These are phyloP conservation scores for Mortierella sp. DNA, from an alignment of 371 early-diverging fungal species.

Conservation along the genomic window DNA sequence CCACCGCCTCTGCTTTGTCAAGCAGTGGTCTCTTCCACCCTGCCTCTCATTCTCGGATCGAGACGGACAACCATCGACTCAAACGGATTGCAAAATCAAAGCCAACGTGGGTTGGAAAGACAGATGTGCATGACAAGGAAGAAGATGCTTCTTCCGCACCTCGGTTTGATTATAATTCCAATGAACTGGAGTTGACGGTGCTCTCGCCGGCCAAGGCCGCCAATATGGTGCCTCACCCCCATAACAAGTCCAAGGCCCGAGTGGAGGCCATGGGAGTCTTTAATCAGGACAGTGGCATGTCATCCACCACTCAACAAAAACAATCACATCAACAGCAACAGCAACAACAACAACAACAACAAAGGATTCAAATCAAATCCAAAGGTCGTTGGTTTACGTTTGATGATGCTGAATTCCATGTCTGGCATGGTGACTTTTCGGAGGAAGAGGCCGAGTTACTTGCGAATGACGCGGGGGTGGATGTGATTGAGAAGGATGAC, in stretches of 20 bases:
- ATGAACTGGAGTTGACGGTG: conserved; percentile 35
- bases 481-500: conserved; percentile 39
- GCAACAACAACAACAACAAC: background rate
- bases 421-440: conserved; percentile 51
- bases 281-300: background rate
- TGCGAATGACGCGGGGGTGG: conserved; percentile 33
- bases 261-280: conserved; percentile 15
- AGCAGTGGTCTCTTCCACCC: background rate
- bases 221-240: conserved; percentile 16
- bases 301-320: background rate
- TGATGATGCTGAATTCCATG: conserved; percentile 40
- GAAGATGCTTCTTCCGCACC: background rate
- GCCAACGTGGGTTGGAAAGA: background rate
- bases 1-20: background rate
- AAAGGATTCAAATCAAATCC: conserved; percentile 28
- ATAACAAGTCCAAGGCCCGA: conserved; percentile 41
- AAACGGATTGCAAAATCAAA: background rate
- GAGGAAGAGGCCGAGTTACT: conserved; percentile 38
- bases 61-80: conserved; percentile 7
- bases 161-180: conserved; percentile 39
- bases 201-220: conserved; percentile 33
- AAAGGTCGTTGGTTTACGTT: conserved; percentile 52
- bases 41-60: conserved; percentile 27
- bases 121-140: background rate
- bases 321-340: background rate